A percentile compares a stretch with the other conserved stretches of the same genome.
phyloP scores from a whole-genome alignment of 306 rosid species.

The Quercus bicolor region DNA sequence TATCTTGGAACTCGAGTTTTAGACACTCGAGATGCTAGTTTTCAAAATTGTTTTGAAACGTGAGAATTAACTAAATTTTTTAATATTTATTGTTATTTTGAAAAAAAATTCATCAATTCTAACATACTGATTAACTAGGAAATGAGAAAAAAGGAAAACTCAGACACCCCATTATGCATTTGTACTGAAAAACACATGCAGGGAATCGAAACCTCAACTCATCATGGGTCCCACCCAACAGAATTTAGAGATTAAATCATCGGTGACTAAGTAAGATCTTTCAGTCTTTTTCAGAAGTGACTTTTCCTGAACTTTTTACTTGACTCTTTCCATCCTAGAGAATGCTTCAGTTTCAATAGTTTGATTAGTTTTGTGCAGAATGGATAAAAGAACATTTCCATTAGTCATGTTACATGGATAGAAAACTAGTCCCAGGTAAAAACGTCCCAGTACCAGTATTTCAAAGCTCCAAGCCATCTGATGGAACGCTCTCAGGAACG shows the following conservation, averaged over 20 bases:
- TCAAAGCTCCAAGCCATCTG: too few relatives aligned
- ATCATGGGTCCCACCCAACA: conserved; percentile 9
- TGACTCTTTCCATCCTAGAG: conserved; percentile 1
- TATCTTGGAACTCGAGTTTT: too few relatives aligned
- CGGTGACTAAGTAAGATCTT: neutral
- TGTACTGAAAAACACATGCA: conserved; percentile 9
- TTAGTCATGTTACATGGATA: neutral
- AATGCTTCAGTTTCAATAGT: neutral
- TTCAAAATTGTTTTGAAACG: too few relatives aligned
- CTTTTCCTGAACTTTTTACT: neutral
- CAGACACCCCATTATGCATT: neutral
- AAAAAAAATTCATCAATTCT: too few relatives aligned
- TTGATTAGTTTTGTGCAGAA: conserved; percentile 14
- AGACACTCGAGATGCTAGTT: too few relatives aligned
- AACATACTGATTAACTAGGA: neutral
- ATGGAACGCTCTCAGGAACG: too few relatives aligned
- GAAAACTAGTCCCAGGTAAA: neutral
- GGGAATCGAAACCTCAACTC: conserved; percentile 10
- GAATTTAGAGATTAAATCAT: conserved; percentile 16
- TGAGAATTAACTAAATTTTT: too few relatives aligned
- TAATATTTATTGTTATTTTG: too few relatives aligned
- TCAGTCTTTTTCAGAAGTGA: neutral
- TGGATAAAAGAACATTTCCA: neutral
- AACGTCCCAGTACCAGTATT: too few relatives aligned
- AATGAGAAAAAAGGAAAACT: conserved; percentile 5